Evolutionary conservation across 345 rosid genomes (phyloP), one percentile per base, ranked within the genome.

Genomic region (Heritiera littoralis): DNA sequence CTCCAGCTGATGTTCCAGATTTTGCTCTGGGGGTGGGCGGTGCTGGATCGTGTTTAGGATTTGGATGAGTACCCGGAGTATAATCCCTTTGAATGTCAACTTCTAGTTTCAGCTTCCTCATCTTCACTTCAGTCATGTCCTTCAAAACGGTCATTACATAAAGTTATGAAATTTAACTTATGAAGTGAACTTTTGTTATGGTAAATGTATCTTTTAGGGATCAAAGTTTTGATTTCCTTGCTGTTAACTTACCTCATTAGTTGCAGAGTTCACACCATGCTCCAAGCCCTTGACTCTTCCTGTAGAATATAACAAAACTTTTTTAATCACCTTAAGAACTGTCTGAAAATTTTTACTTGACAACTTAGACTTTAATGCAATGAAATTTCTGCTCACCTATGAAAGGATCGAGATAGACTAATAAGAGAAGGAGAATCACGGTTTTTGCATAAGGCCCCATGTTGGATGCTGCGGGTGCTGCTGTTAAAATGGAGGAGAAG

Each of bases 391-490:
- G 59, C 77, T 79, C 66, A 84, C 90, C 86, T 54, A 13, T 18
- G 35, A 79, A 77, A 2, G 79, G 78, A 60, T 78, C 77, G 30
- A 77, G 32, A 59, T 15, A 51, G 78, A 73, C 28, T 9, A 81
- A 5, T 3, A 85, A 40, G 48, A 82, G 74, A 51, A 87, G 65
- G 41, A 84, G 60, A 43, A 70, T 13, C 28, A 82, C n/a, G 69
- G 78, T 66, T 80, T 79, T 84, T 52, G 75, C 41, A 8, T 1
- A 76, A 80, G 69, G 28, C 77, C 46, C 67, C 87, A 85, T 83
- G 38, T 8, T 55, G 58, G 32, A 13, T 49, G 9, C 41, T 70
- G 66, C 15, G 0, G 58, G 49, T 65, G 61, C 28, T 23, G 58
- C 13, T 65, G 59, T 11, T 52, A 51, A 28, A 65, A 32, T 46